phyloP scores from a whole-genome alignment of 2,329 filamentous ascomycete species.

The Trichoderma simmonsii region DNA sequence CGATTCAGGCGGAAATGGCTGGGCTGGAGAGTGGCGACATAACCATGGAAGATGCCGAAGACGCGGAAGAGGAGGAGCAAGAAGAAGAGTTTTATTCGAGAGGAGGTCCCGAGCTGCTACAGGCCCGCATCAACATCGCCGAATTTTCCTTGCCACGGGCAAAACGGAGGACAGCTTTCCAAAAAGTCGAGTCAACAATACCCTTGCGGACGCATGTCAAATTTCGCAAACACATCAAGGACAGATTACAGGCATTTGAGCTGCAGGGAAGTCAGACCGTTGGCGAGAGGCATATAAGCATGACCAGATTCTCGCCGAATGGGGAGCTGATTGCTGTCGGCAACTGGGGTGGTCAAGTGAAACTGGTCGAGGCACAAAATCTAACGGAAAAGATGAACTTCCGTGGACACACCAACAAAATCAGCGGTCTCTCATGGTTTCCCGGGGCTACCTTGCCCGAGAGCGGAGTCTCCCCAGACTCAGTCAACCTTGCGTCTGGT shows the following conservation, averaged over 20 bases:
- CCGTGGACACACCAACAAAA: slow-evolving; percentile 81
- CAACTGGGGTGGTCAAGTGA: slow-evolving; percentile 89
- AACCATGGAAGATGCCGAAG: slow-evolving; percentile 59
- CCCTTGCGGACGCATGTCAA: slow-evolving; percentile 87
- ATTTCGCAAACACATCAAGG: slow-evolving; percentile 85
- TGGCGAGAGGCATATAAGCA: slow-evolving; percentile 85
- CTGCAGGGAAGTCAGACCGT: slow-evolving; percentile 91
- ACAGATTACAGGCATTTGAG: slow-evolving; percentile 77
- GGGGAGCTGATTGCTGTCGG: slow-evolving; percentile 82
- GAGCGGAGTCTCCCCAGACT: slow-evolving; percentile 65
- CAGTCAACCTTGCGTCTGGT: slow-evolving; percentile 84
- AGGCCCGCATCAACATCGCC: slow-evolving; percentile 76
- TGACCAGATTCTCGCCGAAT: slow-evolving; percentile 85
- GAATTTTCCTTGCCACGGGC: slow-evolving; percentile 80
- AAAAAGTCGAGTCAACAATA: slow-evolving; percentile 78
- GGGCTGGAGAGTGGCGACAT: slow-evolving; percentile 56
- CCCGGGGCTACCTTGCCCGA: slow-evolving; percentile 74
- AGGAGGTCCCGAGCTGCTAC: slow-evolving; percentile 69
- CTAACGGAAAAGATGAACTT: slow-evolving; percentile 73
- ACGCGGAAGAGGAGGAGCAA: slow-evolving; percentile 66
- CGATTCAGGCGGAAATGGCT: slow-evolving; percentile 64
- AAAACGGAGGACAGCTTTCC: slow-evolving; percentile 70
- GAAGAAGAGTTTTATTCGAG: slow-evolving; percentile 96
- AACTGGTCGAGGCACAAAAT: slow-evolving; percentile 78
- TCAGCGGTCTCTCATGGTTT: slow-evolving; percentile 88